Evolutionary conservation across 495 filamentous ascomycete genomes (phyloP), one percentile per base, ranked within the genome.

Genomic region (Rusavskia elegans): DNA sequence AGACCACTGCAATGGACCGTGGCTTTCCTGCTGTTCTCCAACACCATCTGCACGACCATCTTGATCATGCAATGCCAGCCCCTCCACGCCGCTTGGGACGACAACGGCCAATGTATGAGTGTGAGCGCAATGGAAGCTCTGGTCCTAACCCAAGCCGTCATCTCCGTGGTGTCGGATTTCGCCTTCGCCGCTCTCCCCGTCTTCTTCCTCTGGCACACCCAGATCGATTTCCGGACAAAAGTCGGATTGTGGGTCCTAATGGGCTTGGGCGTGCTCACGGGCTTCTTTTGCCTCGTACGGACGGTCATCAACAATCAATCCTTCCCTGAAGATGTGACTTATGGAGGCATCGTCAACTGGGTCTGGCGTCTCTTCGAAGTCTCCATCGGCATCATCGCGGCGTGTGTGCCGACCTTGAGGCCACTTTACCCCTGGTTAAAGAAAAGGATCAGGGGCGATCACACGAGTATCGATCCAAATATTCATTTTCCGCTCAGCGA

Each of bases 11-110:
- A 57, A 20, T 55, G 58, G 30, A 42, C 49, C 3, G 55, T 57
- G 16, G 58, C 51, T 29, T 57, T 60, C 27, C 52, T 60, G 3
- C 45, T 57, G 23, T 55, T 60, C 51, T 60, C 58, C 38, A 57
- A 60, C 16, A 53, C 53, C 20, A 38, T 60, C 27, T 27, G 57
- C 36, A 57, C 58, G 0, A 46, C 46, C 21, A 49, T 57, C 20
- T 57, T 52, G 55, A 57, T 60, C 25, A 52, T 55, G 52, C 55
- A 57, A 42, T 60, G 58, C 35, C 52, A 60, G 50, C 58, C 58
- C 1, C 27, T 60, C 17, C 55, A 60, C 44, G 52, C 51, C 1
- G 55, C 55, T 19, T 57, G 58, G 58, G 49, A 57, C 14, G 29
- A 56, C n/a, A n/a, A 42, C n/a, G 55, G 58, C 19, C 54, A 27